Evolutionary conservation across 345 rosid genomes (phyloP).

Genomic region (Eucalyptus regnans): DNA sequence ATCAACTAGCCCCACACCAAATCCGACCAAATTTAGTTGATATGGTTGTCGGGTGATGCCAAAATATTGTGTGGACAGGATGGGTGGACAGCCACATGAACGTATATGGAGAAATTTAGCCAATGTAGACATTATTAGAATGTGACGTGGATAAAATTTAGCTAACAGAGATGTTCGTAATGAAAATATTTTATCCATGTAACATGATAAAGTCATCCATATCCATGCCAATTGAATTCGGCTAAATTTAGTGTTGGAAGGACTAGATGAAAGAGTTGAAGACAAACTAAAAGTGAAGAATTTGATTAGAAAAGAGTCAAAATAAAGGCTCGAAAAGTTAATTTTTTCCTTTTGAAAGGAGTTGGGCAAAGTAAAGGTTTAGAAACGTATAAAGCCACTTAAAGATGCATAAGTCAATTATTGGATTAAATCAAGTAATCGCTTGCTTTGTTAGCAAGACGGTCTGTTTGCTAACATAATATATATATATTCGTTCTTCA

Average conservation of each 20-base stretch:
- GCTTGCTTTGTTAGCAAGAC: background rate
- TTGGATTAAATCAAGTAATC: background rate
- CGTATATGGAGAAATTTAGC: background rate
- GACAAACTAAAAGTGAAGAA: accelerated
- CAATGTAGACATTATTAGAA: background rate
- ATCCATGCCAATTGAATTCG: background rate
- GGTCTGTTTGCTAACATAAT: background rate
- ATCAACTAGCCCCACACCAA: background rate
- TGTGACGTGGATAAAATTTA: background rate
- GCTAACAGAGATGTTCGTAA: accelerated
- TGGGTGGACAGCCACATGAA: background rate
- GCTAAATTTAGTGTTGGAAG: background rate
- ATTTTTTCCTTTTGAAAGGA: background rate
- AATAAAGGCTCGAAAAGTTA: accelerated
- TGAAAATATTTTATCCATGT: background rate
- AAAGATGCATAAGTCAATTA: background rate
- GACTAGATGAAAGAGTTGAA: background rate
- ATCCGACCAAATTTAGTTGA: background rate
- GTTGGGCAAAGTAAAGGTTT: background rate
- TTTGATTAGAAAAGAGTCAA: background rate
- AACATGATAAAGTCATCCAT: background rate
- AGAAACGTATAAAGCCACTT: background rate
- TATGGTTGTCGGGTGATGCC: background rate
- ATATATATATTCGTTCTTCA: background rate
- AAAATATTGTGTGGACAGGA: background rate